phyloP scores from a whole-genome alignment of 352 stramenopile species.

The Pythium guiyangense region DNA sequence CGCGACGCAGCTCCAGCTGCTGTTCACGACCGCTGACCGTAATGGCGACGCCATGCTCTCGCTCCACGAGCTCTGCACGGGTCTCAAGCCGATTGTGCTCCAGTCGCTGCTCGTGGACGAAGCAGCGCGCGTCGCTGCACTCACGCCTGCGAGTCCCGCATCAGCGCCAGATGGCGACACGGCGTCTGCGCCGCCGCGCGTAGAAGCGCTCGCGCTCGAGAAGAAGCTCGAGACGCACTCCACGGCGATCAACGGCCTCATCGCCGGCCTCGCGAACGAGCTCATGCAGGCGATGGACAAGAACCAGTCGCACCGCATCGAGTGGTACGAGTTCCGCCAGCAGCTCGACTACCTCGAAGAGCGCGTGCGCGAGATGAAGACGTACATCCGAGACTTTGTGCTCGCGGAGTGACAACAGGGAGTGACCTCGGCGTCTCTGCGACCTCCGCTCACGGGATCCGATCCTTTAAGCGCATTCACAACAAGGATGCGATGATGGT shows the following conservation, averaged over 20 bases:
- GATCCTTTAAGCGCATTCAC: no score
- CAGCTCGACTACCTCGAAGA: slow-evolving; percentile 67
- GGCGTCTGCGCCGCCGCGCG: not conserved
- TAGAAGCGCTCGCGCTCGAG: not conserved
- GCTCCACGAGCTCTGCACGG: slow-evolving; percentile 41
- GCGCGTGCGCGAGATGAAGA: slow-evolving; percentile 44
- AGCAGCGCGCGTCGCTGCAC: not conserved
- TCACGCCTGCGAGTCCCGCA: not conserved
- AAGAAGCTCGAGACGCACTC: slow-evolving; percentile 6
- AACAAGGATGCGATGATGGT: no score
- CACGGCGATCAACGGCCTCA: slow-evolving; percentile 31
- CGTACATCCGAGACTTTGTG: slow-evolving; percentile 42
- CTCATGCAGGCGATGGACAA: slow-evolving; percentile 51
- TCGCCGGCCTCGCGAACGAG: slow-evolving; percentile 45
- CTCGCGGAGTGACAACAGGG: slow-evolving; percentile 5
- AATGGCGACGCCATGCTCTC: slow-evolving; percentile 58
- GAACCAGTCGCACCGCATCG: slow-evolving; percentile 52
- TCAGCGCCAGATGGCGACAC: not conserved
- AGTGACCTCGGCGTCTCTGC: no score
- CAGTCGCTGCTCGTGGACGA: slow-evolving; percentile 15
- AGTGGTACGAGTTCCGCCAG: slow-evolving; percentile 75
- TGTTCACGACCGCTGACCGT: slow-evolving; percentile 45
- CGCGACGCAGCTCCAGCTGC: slow-evolving; percentile 43
- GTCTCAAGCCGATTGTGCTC: slow-evolving; percentile 36
- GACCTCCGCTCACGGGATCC: no score